Conservation (phyloP, 2,329 filamentous ascomycete genomes). For the Nemania sp. region DNA sequence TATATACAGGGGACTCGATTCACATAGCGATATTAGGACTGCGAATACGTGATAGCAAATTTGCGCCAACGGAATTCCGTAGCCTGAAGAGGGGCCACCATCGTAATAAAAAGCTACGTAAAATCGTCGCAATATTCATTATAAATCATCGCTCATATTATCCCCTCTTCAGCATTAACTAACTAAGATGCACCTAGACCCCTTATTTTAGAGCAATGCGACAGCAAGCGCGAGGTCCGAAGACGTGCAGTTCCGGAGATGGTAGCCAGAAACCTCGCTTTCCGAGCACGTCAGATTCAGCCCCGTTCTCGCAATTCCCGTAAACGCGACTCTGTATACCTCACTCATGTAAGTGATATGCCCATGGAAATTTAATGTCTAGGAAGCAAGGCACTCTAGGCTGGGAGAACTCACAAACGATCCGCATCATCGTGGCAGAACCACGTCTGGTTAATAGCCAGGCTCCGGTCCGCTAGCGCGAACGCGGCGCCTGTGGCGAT, state of each 20-base stretch:
- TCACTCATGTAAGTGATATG: background rate
- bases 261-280: conserved; percentile 44
- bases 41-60: background rate
- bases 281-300: conserved; percentile 41
- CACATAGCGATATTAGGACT: background rate
- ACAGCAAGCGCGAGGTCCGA: conserved; percentile 38
- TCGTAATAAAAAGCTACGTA: background rate
- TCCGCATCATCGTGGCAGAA: conserved; percentile 44
- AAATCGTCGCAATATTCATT: background rate
- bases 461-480: conserved; percentile 11
- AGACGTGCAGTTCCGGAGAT: conserved; percentile 45
- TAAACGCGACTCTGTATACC: conserved; percentile 43
- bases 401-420: conserved; percentile 41
- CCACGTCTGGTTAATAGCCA: conserved; percentile 44
- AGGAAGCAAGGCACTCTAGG: too few species aligned
- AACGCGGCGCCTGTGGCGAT: conserved; percentile 45
- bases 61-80: background rate
- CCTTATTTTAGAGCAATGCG: conserved; percentile 36
- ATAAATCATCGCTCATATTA: background rate
- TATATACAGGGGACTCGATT: too few species aligned
- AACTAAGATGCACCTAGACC: background rate
- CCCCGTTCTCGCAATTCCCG: conserved; percentile 39
- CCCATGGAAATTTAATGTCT: too few species aligned
- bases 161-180: background rate
- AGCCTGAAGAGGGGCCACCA: background rate